Conservation (phyloP, 257 asterid species). For the Fraxinus anomala region DNA sequence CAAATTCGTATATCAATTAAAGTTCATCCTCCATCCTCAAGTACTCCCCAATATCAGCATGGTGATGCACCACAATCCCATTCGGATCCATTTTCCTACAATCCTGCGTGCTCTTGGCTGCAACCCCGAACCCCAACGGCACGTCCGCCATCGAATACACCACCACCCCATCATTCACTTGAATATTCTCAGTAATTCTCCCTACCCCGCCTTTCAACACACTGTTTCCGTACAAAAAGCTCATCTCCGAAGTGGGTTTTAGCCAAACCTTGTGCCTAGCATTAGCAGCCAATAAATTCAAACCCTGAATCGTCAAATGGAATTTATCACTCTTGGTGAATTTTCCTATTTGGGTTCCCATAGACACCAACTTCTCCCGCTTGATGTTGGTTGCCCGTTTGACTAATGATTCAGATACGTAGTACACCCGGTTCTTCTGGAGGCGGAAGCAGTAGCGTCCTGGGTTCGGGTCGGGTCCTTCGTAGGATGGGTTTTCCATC, state of each 20-base stretch:
- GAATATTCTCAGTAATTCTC: conserved; percentile 85
- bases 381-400: conserved; percentile 84
- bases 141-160: conserved; percentile 85
- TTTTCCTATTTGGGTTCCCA: conserved; percentile 85
- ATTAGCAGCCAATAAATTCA: conserved; percentile 66
- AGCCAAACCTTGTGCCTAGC: conserved; percentile 93
- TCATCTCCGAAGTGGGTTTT: conserved; percentile 85
- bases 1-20: conserved; percentile 21
- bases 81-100: conserved; percentile 87
- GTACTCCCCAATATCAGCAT: conserved; percentile 87
- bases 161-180: conserved; percentile 79
- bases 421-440: conserved; percentile 73
- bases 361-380: conserved; percentile 67
- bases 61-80: conserved; percentile 79
- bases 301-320: conserved; percentile 63
- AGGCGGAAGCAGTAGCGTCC: conserved; percentile 90
- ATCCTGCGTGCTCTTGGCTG: conserved; percentile 82
- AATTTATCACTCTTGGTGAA: conserved; percentile 75
- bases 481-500: conserved; percentile 72
- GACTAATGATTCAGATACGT: conserved; percentile 81
- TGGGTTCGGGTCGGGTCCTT: conserved; percentile 71
- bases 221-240: conserved; percentile 78
- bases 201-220: conserved; percentile 92
- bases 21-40: conserved; percentile 92
- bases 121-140: conserved; percentile 86